Evolutionary conservation across 805 yeast genomes (phyloP), one percentile per base, ranked within the genome.

Genomic region (Candida yuanshanica): DNA sequence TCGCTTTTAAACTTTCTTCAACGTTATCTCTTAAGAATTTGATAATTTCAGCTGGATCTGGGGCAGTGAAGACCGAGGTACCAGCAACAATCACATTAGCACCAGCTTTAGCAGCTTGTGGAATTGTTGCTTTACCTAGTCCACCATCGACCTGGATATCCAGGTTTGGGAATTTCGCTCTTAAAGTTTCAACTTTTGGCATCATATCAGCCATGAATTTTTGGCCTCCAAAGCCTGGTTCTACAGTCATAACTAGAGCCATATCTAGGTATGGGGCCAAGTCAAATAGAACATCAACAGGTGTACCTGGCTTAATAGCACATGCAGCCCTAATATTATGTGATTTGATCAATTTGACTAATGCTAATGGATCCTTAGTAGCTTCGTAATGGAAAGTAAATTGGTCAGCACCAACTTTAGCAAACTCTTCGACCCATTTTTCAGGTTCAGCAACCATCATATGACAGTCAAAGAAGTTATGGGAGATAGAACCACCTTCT

Each of bases 141-240:
- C 99, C 99, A 50, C 99, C 99, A 63, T 93, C 99, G 16, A 93
- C 99, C 67, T 93, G 91, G 52, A 93, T 86, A 65, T 91, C 81
- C 60, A 91, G 68, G 16, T 80, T 60, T 11, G 97, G 96, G 62
- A 72, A 88, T 55, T 71, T 74, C 29, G 60, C 64, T 64, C 99
- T 79, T 53, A 93, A 70, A 23, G 69, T 70, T 52, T 78, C 82
- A 37, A 91, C 98, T 66, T 91, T 91, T 47, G 95, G 88, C 98
- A 93, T 90, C 96, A 91, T 90, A 44, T 79, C 86, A 16, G 79
- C 68, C 96, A 87, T 89, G 70, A 93, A 93, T 63, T 83, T 84
- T 67, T 93, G 99, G 35, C 99, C 99, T 18, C 99, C 99, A 61
- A 93, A 91, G 1, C 99, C 99, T 12, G 99, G 99, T 67, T 93